phyloP scores from a whole-genome alignment of 2,329 filamentous ascomycete genomes.

The Fusarium floridanum region DNA sequence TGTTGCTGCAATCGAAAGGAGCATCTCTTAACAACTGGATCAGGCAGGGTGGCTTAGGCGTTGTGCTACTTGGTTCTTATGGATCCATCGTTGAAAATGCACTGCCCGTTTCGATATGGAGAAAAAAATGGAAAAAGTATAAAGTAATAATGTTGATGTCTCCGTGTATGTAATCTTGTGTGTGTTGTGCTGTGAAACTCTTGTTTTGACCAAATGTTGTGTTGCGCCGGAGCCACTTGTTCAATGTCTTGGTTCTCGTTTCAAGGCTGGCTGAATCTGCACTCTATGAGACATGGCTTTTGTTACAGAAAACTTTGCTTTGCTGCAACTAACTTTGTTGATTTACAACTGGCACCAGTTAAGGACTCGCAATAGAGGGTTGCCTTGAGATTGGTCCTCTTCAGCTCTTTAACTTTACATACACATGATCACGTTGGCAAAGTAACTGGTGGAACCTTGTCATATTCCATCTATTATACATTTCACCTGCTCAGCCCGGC shows the following conservation, averaged over 20 bases:
- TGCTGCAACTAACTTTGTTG: neutral
- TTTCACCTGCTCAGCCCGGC: conserved; percentile 6
- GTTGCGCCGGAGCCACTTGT: neutral
- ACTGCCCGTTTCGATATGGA: conserved; percentile 41
- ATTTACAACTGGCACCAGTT: neutral
- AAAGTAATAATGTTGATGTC: conserved; percentile 23
- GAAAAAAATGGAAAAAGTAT: conserved; percentile 41
- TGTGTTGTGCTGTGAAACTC: neutral
- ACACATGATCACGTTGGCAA: neutral
- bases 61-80: conserved; percentile 42
- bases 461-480: conserved; percentile 43
- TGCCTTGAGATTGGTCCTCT: neutral
- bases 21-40: conserved; percentile 39
- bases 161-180: conserved; percentile 2
- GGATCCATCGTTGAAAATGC: conserved; percentile 33
- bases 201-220: neutral
- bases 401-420: neutral
- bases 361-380: neutral
- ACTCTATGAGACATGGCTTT: neutral
- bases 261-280: neutral
- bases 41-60: conserved; percentile 41
- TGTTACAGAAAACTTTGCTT: neutral
- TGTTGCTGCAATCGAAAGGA: conserved; percentile 31
- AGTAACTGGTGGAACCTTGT: conserved; percentile 13
- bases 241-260: neutral